Conservation (phyloP, 345 rosid species). For the Syzygium grande region DNA sequence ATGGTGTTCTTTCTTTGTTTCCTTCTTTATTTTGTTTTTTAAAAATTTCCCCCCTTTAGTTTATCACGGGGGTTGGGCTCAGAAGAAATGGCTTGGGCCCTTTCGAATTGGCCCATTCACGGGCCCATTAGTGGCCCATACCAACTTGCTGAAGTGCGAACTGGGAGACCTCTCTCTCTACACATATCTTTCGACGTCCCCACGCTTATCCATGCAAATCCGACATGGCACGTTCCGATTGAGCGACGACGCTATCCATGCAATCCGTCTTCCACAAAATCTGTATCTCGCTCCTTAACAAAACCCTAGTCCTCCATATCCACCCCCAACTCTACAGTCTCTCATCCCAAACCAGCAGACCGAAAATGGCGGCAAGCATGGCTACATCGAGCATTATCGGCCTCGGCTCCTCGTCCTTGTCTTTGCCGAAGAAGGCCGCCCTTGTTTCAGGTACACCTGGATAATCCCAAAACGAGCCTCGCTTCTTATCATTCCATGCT, state of each 20-base stretch:
- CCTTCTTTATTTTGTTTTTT: background rate
- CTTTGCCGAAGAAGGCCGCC: conserved; percentile 18
- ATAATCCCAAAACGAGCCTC: too few relatives aligned
- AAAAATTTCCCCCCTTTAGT: background rate
- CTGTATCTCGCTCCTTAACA: conserved; percentile 4
- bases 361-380: conserved; percentile 55
- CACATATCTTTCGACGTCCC: conserved; percentile 6
- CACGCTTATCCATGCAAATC: conserved; percentile 44
- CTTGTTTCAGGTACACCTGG: conserved; percentile 45
- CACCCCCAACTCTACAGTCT: background rate
- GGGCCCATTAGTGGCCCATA: background rate
- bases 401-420: conserved; percentile 44
- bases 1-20: background rate
- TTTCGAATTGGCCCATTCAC: background rate
- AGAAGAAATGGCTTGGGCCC: background rate
- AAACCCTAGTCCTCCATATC: background rate
- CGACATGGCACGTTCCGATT: conserved; percentile 54
- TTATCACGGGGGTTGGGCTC: background rate
- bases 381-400: conserved; percentile 58
- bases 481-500: background rate
- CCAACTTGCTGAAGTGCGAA: background rate
- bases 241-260: conserved; percentile 26
- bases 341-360: background rate
- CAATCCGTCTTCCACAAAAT: conserved; percentile 49
- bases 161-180: background rate